Conservation (phyloP, 2,329 filamentous ascomycete genomes). For the Cercospora sesami region DNA sequence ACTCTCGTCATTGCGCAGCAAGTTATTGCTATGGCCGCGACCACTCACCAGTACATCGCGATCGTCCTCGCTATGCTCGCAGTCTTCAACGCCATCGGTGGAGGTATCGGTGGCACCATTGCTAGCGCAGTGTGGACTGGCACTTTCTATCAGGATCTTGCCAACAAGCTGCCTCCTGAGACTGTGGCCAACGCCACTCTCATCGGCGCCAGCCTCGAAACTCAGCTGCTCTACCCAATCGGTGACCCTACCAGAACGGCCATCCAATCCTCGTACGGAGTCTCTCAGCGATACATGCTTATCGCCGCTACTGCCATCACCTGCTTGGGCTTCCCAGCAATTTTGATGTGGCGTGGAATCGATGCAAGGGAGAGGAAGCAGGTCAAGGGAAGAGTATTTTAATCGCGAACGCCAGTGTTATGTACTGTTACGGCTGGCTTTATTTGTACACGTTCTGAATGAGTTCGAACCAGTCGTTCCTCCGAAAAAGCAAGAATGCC, state of each 20-base stretch:
- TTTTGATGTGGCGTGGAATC: slow-evolving; percentile 18
- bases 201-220: slow-evolving; percentile 12
- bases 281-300: slow-evolving; percentile 18
- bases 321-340: slow-evolving; percentile 18
- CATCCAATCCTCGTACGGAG: slow-evolving; percentile 18
- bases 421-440: background rate
- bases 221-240: slow-evolving; percentile 18
- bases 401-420: background rate
- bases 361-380: slow-evolving; percentile 22
- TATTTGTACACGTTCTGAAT: background rate
- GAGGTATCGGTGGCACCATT: slow-evolving; percentile 54
- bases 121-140: slow-evolving; percentile 33
- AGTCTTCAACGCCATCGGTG: slow-evolving; percentile 40
- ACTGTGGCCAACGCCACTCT: slow-evolving; percentile 11
- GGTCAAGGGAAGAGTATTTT: slow-evolving; percentile 24
- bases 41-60: slow-evolving; percentile 30
- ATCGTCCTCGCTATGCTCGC: slow-evolving; percentile 31
- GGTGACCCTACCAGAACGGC: slow-evolving; percentile 16
- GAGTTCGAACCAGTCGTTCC: background rate
- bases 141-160: slow-evolving; percentile 29
- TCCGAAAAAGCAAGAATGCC: too few relatives aligned
- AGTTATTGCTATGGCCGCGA: slow-evolving; percentile 60
- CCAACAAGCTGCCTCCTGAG: slow-evolving; percentile 18
- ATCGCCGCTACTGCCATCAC: slow-evolving; percentile 21
- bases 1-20: slow-evolving; percentile 60